Conservation (phyloP, 139 green algal species). For the Chlorella vulgaris region DNA sequence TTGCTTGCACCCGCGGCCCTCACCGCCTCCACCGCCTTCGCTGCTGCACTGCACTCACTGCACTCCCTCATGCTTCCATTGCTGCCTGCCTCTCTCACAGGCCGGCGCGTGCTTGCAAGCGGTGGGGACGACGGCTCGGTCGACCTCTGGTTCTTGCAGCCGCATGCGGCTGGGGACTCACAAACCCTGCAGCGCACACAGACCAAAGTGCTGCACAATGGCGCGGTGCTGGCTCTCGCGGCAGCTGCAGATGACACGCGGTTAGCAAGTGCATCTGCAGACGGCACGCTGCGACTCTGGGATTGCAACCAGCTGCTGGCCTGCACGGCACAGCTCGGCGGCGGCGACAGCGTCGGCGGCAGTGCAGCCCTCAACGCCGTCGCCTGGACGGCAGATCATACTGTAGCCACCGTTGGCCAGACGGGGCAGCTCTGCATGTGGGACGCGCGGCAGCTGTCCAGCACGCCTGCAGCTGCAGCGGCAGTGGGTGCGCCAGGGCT, state of each 20-base stretch:
- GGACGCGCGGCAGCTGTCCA: not conserved
- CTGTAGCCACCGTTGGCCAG: not conserved
- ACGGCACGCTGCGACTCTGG: conserved; percentile 25
- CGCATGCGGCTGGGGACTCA: no score
- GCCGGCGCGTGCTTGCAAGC: conserved; percentile 12
- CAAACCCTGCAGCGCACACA: conserved; percentile 3
- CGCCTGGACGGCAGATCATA: not conserved
- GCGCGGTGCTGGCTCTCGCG: not conserved
- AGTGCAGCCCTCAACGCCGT: not conserved
- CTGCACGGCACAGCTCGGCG: conserved; percentile 10
- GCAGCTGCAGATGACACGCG: not conserved
- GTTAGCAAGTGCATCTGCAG: conserved; percentile 7
- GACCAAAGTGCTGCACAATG: not conserved
- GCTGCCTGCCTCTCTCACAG: not conserved
- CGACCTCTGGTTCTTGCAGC: conserved; percentile 26
- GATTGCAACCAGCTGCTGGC: conserved; percentile 12
- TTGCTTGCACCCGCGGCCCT: not conserved
- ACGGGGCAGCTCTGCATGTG: not conserved
- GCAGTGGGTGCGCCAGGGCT: conserved; percentile 11
- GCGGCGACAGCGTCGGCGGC: not conserved
- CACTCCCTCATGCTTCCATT: not conserved
- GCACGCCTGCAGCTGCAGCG: not conserved
- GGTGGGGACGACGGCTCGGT: conserved; percentile 12
- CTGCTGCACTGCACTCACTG: not conserved
- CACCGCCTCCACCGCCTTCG: not conserved